A percentile compares a stretch with the other conserved stretches of the same genome.
Conservation (phyloP, 352 stramenopile genomes). For the Globisporangium orthogonon region DNA sequence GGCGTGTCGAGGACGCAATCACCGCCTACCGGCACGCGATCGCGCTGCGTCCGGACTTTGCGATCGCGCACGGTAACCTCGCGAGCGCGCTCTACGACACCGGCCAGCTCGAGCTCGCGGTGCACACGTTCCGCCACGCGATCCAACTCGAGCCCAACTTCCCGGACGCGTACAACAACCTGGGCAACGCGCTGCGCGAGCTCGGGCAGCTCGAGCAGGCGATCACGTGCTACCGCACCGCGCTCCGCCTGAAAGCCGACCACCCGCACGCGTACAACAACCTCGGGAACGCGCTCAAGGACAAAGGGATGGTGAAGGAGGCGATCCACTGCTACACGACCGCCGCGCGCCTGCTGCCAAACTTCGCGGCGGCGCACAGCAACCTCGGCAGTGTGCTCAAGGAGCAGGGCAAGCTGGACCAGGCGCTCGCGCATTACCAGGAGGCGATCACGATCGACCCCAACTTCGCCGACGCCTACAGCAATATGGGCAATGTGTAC, state of each 20-base stretch:
- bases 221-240: constrained; percentile 86
- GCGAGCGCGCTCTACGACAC: constrained; percentile 89
- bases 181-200: constrained; percentile 89
- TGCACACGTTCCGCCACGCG: constrained; percentile 86
- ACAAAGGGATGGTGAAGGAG: constrained; percentile 90
- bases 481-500: constrained; percentile 94
- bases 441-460: constrained; percentile 92
- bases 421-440: constrained; percentile 92
- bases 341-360: constrained; percentile 84
- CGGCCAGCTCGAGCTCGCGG: constrained; percentile 75
- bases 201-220: constrained; percentile 73
- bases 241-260: constrained; percentile 87
- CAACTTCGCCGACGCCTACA: constrained; percentile 89
- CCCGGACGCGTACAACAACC: constrained; percentile 92
- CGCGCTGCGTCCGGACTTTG: constrained; percentile 84
- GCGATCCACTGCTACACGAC: constrained; percentile 93
- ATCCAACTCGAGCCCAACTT: constrained; percentile 92
- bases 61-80: constrained; percentile 90
- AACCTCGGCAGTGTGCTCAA: constrained; percentile 94
- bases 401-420: constrained; percentile 90
- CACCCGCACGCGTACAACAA: constrained; percentile 94
- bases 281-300: constrained; percentile 88
- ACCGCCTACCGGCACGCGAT: constrained; percentile 84
- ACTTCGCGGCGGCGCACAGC: constrained; percentile 89
- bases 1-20: constrained; percentile 66